Base-by-base conservation (phyloP, 495 filamentous ascomycete species). In the Daldinia concentrica region DNA sequence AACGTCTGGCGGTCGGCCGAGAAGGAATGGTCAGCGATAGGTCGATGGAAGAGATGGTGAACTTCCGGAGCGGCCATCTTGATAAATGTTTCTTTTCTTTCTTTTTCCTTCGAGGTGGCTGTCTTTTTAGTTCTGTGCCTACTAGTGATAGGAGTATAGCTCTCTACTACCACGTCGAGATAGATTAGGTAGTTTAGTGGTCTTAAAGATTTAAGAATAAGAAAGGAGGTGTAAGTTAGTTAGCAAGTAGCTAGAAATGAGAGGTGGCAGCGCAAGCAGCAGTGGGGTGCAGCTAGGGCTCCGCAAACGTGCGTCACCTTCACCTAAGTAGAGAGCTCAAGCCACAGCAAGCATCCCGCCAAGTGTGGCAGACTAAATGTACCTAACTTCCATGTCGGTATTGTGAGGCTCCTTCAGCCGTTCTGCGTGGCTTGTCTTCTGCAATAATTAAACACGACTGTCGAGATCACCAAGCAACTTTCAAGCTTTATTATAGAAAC, bases 11-110 rank as follows among this genome's bases (percentile, higher is more conserved):
- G 90, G 81, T 99, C 95, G 41, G 93, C 89, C 60, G 93, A 97
- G 87, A 98, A 99, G 24, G 95, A 97, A 82, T 99, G 95, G 82
- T 99, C 95, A 43, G 94, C 92, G 76, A 99, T 97, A 71, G 95
- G 93, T 68, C 91, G 88, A 81, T 99, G 93, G 82, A 98, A 98
- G 61, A 99, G 92, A 77, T 98, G 95, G 81, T 99, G 93, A 57
- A 95, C 91, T 83, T 98, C 93, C 64, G 95, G 92, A 65, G 90
- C 73, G 51, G 91, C 85, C 95, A 98, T 98, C 73, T 54, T 85
- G 52, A 39, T 14, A n/a, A 34, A 8, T 45, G 6, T 51, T 1
- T 58, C 19, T 26, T 61, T 52, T 19, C 2, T 27, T 36, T 43
- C 30, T 58, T 52, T 57, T 61, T 26, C 26, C 62, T 14, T 66